Conservation (phyloP, 257 asterid genomes). For the Solanum sejunctum region DNA sequence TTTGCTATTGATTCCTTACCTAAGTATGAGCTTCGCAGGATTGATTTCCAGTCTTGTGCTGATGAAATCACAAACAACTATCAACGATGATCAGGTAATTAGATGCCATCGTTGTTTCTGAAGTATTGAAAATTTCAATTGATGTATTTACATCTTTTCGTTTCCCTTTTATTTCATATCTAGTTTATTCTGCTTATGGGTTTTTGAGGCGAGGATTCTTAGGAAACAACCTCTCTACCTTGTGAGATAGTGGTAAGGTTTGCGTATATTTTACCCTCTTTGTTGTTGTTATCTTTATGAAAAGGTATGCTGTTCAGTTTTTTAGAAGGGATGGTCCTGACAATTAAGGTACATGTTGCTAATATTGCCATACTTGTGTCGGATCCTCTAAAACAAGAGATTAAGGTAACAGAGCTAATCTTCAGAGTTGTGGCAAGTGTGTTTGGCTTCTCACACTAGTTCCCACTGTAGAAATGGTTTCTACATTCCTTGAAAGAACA, state of each 20-base stretch:
- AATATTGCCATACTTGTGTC: background rate
- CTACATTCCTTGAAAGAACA: background rate
- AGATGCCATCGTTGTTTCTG: background rate
- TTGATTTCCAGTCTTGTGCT: background rate
- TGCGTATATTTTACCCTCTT: too few relatives aligned
- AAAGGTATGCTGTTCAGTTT: background rate
- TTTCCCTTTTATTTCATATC: too few relatives aligned
- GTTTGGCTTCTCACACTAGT: background rate
- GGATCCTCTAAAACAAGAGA: background rate
- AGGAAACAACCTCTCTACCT: too few relatives aligned
- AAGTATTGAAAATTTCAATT: background rate
- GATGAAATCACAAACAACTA: background rate
- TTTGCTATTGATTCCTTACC: background rate
- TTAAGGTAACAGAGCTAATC: background rate
- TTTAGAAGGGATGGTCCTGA: background rate
- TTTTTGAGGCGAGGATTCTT: too few relatives aligned
- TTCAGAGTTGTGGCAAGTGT: background rate
- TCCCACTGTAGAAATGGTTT: background rate
- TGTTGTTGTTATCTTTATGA: background rate
- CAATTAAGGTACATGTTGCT: background rate
- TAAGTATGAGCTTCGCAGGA: background rate
- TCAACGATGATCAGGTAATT: background rate
- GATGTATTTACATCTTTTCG: background rate
- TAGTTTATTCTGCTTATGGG: too few relatives aligned
- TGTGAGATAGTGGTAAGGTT: too few relatives aligned